A percentile compares a stretch with the other conserved stretches of the same genome.
Evolutionary conservation across 2,329 filamentous ascomycete genomes (phyloP).

Genomic region (Colletotrichum viniferum): DNA sequence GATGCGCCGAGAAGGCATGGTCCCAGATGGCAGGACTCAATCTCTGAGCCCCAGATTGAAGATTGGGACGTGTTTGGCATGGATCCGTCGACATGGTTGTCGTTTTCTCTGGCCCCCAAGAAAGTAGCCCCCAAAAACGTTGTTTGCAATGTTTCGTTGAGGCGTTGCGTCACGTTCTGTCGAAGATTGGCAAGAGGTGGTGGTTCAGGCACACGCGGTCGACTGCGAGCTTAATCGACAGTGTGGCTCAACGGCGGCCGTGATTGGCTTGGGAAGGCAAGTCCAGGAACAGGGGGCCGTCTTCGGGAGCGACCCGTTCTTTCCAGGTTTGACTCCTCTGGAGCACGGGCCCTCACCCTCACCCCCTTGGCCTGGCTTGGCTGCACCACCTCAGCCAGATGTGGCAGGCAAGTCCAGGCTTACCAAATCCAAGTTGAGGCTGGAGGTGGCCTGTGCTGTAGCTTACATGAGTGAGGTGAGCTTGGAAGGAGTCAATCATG

Average conservation of each 20-base stretch:
- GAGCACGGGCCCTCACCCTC: not conserved
- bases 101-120: not conserved
- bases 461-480: not conserved
- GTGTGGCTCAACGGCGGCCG: not conserved
- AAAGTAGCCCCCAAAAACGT: not conserved
- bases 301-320: constrained; percentile 18
- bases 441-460: not conserved
- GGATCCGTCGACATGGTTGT: not conserved
- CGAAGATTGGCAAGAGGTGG: not conserved
- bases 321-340: constrained; percentile 4
- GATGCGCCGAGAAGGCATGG: not conserved
- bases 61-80: not conserved
- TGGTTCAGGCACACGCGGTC: constrained; percentile 17
- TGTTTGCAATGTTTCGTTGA: not conserved
- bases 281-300: not conserved
- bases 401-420: not conserved
- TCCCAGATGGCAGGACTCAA: not conserved
- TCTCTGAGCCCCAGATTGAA: not conserved
- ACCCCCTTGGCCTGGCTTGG: not conserved
- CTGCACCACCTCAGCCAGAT: not conserved
- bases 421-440: not conserved
- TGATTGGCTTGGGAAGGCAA: constrained; percentile 1
- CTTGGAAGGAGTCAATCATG: not conserved
- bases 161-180: not conserved
- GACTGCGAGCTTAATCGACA: constrained; percentile 15